Base-by-base conservation (phyloP, 2,329 filamentous ascomycete species). In the Alternaria sp. region DNA sequence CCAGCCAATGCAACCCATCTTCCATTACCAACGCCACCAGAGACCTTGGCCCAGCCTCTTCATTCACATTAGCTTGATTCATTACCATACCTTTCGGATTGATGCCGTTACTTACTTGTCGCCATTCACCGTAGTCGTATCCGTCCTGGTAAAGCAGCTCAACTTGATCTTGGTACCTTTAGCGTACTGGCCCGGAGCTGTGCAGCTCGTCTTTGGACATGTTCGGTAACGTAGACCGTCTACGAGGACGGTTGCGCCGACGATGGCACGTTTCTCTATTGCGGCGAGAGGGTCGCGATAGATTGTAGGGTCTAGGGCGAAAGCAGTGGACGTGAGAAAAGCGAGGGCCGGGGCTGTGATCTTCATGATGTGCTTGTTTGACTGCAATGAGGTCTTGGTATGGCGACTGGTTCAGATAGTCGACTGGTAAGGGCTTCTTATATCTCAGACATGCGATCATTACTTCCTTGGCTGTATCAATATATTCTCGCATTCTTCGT, bases 161-260 rank as follows among this genome's bases (percentile, higher is more conserved):
- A 58, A 52, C 9, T 34, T 54, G 41, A 58, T 58, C 14, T 46
- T 34, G 36, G 55, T 54, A 24, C 55, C 55, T 28, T 58, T 53
- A 20, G 55, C 39, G 24, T 54, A 58, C 39, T 58, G 55, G 39
- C 55, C 55, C 14, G 47, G 48, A 24, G 48, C 55, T 11, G 47
- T n/a, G 47, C 55, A 58, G 48, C 48, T 58, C 28, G 55, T 58
- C 47, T 44, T 58, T 26, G 55, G 55, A 30, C 55, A 58, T 3
- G 47, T 52, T 30, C 55, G 48, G 28, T 58, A 58, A 24, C 55
- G 55, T 30, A 58, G 48, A 20, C 55, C 55, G 55, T 58, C 55
- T 18, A 58, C 55, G 11, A 52, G 8, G 48, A 58, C 55, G 12
- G 48, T 58, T 24, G 55, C 55, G 30, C 28, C 42, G 24, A 34